Conservation (phyloP, 345 rosid species). For the Boechera divaricarpa region DNA sequence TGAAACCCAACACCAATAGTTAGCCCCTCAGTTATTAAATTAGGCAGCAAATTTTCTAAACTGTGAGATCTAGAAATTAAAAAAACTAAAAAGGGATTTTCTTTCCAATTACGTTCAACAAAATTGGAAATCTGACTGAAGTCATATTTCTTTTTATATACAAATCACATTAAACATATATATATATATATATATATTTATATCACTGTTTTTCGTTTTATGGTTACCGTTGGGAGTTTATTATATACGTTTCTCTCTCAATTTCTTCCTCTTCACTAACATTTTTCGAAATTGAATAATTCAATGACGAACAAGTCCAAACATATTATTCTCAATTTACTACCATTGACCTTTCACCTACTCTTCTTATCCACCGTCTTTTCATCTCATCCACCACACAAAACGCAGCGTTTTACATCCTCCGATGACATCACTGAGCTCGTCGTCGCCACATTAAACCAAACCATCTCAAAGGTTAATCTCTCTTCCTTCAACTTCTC, state of each 20-base stretch:
- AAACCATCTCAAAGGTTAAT: constrained; percentile 55
- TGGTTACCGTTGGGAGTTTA: constrained; percentile 5
- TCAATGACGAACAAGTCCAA: background rate
- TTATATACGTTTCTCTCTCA: background rate
- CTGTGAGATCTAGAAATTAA: too few species aligned
- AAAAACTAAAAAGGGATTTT: background rate
- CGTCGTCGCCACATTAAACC: constrained; percentile 58
- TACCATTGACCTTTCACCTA: background rate
- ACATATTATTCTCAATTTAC: constrained; percentile 6
- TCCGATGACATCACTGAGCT: constrained; percentile 53
- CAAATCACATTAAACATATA: background rate
- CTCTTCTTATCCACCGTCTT: constrained; percentile 12
- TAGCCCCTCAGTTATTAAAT: background rate
- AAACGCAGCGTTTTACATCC: constrained; percentile 30
- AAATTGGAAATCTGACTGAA: background rate
- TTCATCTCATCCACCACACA: constrained; percentile 28
- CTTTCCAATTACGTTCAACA: background rate
- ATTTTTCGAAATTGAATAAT: background rate
- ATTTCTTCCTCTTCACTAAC: background rate
- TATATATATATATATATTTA: too few species aligned
- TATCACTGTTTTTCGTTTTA: background rate
- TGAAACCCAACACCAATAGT: background rate
- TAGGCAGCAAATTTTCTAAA: background rate
- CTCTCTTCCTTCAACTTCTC: constrained; percentile 59
- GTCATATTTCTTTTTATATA: background rate